phyloP scores from a whole-genome alignment of 2,329 filamentous ascomycete genomes.

The Claviceps pusilla region DNA sequence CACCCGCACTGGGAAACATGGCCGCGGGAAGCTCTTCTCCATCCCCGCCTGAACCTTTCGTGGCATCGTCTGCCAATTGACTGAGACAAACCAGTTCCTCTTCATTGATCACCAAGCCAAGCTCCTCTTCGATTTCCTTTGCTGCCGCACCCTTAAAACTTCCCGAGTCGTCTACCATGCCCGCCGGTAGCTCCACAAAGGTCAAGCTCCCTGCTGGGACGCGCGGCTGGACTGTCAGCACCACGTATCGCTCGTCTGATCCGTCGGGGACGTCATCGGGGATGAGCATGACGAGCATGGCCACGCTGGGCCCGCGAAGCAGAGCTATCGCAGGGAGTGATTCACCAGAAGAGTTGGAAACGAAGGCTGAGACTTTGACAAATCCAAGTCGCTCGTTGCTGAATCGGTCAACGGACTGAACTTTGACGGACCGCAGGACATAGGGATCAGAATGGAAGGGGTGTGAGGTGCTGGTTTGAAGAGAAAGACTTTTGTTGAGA shows the following conservation, averaged over 20 bases:
- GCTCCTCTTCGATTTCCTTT: constrained; percentile 45
- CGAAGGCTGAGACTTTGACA: constrained; percentile 35
- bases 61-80: constrained; percentile 27
- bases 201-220: constrained; percentile 38
- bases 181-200: constrained; percentile 42
- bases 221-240: constrained; percentile 46
- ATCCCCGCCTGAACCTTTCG: constrained; percentile 15
- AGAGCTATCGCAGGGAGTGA: constrained; percentile 39
- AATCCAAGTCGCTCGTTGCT: constrained; percentile 35
- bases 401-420: constrained; percentile 42
- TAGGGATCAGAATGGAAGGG: constrained; percentile 42
- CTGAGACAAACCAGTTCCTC: constrained; percentile 35
- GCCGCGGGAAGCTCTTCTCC: constrained; percentile 24
- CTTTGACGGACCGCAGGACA: constrained; percentile 30
- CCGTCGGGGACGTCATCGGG: constrained; percentile 30
- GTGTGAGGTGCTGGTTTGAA: constrained; percentile 28
- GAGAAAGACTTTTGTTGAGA: constrained; percentile 29
- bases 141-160: constrained; percentile 43
- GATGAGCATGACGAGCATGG: constrained; percentile 41
- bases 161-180: constrained; percentile 40
- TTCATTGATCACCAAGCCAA: constrained; percentile 36
- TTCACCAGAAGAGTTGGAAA: constrained; percentile 33
- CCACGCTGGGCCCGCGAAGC: constrained; percentile 45
- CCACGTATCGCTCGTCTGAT: constrained; percentile 35
- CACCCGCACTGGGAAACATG: constrained; percentile 43